Evolutionary conservation across 139 green algal species (phyloP).

Genomic region (Coelastrella sp.): DNA sequence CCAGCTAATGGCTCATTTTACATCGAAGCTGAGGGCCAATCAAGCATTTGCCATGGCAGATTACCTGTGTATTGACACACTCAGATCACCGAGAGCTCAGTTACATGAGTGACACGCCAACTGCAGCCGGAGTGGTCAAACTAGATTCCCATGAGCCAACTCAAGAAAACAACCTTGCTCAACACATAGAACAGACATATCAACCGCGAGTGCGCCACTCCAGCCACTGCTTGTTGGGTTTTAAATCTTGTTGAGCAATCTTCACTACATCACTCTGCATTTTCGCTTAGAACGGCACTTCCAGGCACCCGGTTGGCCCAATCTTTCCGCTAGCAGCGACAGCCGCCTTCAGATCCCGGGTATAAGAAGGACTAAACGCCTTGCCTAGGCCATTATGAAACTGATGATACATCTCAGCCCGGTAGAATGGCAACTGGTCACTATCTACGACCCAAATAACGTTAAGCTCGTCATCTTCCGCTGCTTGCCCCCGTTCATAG

Average conservation of each 20-base stretch:
- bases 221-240: background rate
- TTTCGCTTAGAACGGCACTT: constrained; percentile 72
- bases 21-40: no score
- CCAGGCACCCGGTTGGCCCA: constrained; percentile 76
- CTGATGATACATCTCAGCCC: constrained; percentile 92
- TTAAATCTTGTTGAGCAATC: background rate
- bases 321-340: constrained; percentile 56
- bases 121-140: background rate
- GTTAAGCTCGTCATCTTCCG: constrained; percentile 46
- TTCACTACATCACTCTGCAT: background rate
- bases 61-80: no score
- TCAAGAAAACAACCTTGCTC: background rate
- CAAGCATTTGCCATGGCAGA: no score
- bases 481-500: background rate
- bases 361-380: constrained; percentile 63
- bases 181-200: background rate
- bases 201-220: background rate
- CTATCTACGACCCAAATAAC: constrained; percentile 83
- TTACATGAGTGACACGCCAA: background rate
- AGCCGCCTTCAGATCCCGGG: constrained; percentile 62
- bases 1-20: no score
- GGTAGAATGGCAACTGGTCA: constrained; percentile 80
- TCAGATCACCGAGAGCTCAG: no score
- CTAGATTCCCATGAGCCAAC: background rate
- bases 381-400: constrained; percentile 86